Evolutionary conservation across 1,284 basidiomycete species (phyloP), one percentile per base, ranked within the genome.

Genomic region (Puccinia triticina): DNA sequence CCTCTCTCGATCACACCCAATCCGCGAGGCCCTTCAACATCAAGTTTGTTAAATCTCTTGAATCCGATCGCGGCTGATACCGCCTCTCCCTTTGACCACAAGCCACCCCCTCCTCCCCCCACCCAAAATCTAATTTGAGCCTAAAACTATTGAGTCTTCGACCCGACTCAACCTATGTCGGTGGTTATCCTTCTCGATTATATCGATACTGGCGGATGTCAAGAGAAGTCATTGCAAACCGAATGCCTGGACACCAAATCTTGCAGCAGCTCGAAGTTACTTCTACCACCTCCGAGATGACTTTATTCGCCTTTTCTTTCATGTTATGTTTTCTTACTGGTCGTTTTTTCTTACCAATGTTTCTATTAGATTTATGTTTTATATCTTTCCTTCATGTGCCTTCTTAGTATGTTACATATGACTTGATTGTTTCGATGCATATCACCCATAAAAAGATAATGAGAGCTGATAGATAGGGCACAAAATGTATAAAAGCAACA

Each of bases 1-100:
- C n/a, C 53, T 43, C 46, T 32, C 34, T 40, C 77, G 26, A 69
- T 57, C 12, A 26, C 50, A 50, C 34, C 61, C 43, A 55, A 79
- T 40, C 77, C 77, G 2, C 43, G 78, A 64, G 29, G 32, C 29
- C 71, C 71, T 18, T 61, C 79, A 32, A n/a, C 79, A 34, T 81
- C 79, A 23, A 81, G 79, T 53, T 40, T 81, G 26, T 46, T 72
- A 16, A 81, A 74, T 26, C 72, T 81, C 43, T 66, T 81, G 46
- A 81, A 81, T 53, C 79, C 79, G 14, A n/a, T 74, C 11, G 32
- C 40, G 1, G 21, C 29, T 32, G 67, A 74, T 12, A 16, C 71
- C 7, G 23, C 23, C 16, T 40, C 34, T 46, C 50, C 50, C 0
- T 79, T 71, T 59, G 67, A 79, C 32, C 23, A 48, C 11, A 14